phyloP scores from a whole-genome alignment of 495 filamentous ascomycete species.

The Pseudoneurospora amorphoporcata region DNA sequence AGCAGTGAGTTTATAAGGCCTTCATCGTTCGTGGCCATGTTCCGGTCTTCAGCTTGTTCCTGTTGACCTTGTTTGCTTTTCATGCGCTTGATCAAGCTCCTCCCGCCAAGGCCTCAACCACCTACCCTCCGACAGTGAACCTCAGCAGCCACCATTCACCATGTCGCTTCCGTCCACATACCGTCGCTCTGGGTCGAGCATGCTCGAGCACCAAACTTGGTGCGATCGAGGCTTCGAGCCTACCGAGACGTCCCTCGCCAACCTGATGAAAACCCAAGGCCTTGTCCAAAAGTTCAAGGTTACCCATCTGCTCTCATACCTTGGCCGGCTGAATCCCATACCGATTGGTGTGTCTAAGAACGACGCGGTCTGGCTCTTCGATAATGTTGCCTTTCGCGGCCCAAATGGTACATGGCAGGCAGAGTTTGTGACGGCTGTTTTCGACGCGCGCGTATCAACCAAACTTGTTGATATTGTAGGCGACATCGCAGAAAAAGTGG shows the following conservation, averaged over 20 bases:
- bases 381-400: slow-evolving; percentile 73
- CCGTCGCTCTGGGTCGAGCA: background rate
- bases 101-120: background rate
- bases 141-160: background rate
- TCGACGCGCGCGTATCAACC: slow-evolving; percentile 56
- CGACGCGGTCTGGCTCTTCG: slow-evolving; percentile 78
- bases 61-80: background rate
- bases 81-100: background rate
- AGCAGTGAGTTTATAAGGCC: background rate
- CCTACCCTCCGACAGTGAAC: background rate
- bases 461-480: slow-evolving; percentile 57
- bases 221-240: slow-evolving; percentile 31
- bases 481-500: slow-evolving; percentile 58
- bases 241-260: slow-evolving; percentile 28
- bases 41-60: background rate
- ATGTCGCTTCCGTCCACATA: background rate
- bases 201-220: slow-evolving; percentile 28
- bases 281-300: slow-evolving; percentile 17
- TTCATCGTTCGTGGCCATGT: background rate
- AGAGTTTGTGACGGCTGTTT: slow-evolving; percentile 73
- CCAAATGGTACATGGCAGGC: slow-evolving; percentile 52
- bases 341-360: slow-evolving; percentile 26
- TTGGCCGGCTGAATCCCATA: slow-evolving; percentile 35
- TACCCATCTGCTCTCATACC: slow-evolving; percentile 32
- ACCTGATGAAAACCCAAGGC: slow-evolving; percentile 1